Base-by-base conservation (phyloP, 2,329 filamentous ascomycete genomes). In the Alternaria ethzedia region DNA sequence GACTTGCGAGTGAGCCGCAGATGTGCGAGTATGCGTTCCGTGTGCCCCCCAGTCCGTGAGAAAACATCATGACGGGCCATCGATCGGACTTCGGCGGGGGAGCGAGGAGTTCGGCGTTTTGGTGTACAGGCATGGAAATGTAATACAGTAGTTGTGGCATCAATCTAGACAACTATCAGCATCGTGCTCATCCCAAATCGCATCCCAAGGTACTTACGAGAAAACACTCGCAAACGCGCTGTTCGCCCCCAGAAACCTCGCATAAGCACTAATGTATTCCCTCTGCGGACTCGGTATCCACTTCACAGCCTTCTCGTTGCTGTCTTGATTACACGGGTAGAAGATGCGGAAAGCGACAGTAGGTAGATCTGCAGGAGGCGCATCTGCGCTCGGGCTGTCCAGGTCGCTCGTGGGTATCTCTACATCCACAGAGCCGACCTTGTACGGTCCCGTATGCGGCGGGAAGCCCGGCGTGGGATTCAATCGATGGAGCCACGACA, bases 1-100 rank as follows among this genome's bases (percentile, higher is more conserved):
- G 90, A 20, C 91, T 93, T 5, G 93, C 91, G 26, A 97, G 82
- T 0, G 91, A 92, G 15, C 91, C 91, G 17, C 87, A 90, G 23
- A 96, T 82, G 74, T 94, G 90, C n/a, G 92, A 95, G 81, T 97
- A 97, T 11, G 92, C 89, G 73, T 96, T 96, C 68, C 92, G 87
- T 63, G 88, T 90, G 41, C 93, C 93, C 41, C 91, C 93, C 1
- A 97, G 84, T 1, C 93, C 93, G 75, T 97, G 93, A 2, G 92
- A 96, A 80, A 97, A 96, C 66, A 97, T 84, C 83, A 93, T 89
- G 0, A 93, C 91, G 0, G 93, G 93, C 90, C 92, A 96, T 81
- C 88, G 83, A 59, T 84, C 82, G 62, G 62, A 88, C 74, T 62
- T 83, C 63, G 75, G 82, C 2, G 79, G 77, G 21, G 83, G 78